Conservation (phyloP, 768 basidiomycete genomes). For the Tricholoma saponaceum region DNA sequence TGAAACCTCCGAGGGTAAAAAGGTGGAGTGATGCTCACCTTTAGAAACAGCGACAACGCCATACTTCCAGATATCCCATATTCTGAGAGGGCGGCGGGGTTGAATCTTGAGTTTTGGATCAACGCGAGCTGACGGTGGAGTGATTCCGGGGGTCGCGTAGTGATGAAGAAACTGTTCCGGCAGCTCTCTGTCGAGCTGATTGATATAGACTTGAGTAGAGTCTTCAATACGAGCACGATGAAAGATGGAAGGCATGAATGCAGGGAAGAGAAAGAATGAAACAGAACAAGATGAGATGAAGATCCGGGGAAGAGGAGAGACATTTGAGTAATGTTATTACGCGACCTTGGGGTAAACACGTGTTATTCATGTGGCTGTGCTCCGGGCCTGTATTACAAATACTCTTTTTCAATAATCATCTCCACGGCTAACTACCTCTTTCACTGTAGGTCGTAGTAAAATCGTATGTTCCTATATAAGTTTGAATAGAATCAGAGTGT, state of each 20-base stretch:
- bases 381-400: neutral
- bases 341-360: constrained; percentile 1
- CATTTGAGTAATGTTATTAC: neutral
- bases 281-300: neutral
- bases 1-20: neutral
- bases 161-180: constrained; percentile 37
- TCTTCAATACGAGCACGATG: constrained; percentile 11
- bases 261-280: neutral
- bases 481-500: neutral
- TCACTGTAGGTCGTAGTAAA: constrained; percentile 76
- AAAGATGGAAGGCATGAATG: constrained; percentile 17
- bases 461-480: constrained; percentile 75
- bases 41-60: constrained; percentile 62
- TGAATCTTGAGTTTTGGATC: constrained; percentile 62
- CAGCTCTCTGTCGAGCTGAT: constrained; percentile 17
- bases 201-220: constrained; percentile 1
- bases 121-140: constrained; percentile 72
- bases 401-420: constrained; percentile 62
- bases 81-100: constrained; percentile 47
- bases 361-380: constrained; percentile 4
- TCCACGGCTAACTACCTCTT: constrained; percentile 82
- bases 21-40: constrained; percentile 34
- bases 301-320: constrained; percentile 10
- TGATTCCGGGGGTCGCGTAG: constrained; percentile 64
- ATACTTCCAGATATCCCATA: constrained; percentile 74